These are phyloP conservation scores for Phytophthora megakarya DNA, from an alignment of 352 stramenopile genomes.

Conservation along the genomic window DNA sequence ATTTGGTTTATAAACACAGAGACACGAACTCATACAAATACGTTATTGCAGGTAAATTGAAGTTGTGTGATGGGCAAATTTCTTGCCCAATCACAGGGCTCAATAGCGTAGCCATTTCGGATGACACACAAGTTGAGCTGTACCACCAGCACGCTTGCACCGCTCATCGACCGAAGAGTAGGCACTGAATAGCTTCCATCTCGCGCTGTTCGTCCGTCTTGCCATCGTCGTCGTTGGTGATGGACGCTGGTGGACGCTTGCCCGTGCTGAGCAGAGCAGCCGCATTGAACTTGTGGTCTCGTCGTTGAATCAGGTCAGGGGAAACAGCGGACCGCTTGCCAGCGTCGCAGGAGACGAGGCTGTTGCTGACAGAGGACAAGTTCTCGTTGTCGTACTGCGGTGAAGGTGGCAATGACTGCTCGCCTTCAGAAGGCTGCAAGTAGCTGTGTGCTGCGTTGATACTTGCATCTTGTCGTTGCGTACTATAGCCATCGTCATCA, in stretches of 20 bases:
- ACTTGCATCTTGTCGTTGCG: not conserved
- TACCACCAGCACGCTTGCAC: slow-evolving; percentile 13
- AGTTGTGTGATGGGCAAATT: slow-evolving; percentile 20
- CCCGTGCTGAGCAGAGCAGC: slow-evolving; percentile 17
- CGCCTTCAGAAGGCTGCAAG: not conserved
- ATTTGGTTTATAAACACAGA: not conserved
- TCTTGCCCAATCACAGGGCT: slow-evolving; percentile 18
- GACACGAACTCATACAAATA: slow-evolving; percentile 22
- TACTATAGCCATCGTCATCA: not conserved
- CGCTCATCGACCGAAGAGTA: slow-evolving; percentile 53
- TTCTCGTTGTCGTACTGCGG: slow-evolving; percentile 24
- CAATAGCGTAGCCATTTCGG: slow-evolving; percentile 21
- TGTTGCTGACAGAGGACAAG: slow-evolving; percentile 28
- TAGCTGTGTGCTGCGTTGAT: not conserved
- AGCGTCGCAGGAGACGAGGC: slow-evolving; percentile 23
- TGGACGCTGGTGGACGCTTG: not conserved
- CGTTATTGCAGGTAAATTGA: slow-evolving; percentile 28
- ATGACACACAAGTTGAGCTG: too few relatives aligned
- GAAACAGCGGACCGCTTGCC: slow-evolving; percentile 4
- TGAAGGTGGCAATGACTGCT: not conserved
- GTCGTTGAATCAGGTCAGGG: slow-evolving; percentile 15
- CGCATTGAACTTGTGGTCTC: slow-evolving; percentile 20
- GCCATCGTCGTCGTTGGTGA: not conserved
- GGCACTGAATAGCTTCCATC: slow-evolving; percentile 58
- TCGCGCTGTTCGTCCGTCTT: slow-evolving; percentile 66